Evolutionary conservation across 2,329 filamentous ascomycete genomes (phyloP).

Genomic region (Cercospora sp.): DNA sequence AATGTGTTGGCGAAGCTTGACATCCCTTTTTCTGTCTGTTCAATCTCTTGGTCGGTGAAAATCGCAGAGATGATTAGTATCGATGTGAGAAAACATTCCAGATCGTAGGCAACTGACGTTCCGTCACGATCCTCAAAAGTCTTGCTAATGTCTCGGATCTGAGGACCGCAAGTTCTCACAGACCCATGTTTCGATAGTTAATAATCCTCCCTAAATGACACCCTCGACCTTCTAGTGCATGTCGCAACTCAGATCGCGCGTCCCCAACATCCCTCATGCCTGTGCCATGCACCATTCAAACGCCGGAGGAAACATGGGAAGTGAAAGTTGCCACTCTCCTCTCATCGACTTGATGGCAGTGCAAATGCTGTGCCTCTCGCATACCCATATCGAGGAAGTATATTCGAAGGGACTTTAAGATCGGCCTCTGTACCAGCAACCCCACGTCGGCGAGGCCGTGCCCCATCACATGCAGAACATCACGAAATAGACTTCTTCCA

Average conservation of each 20-base stretch:
- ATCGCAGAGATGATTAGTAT: not conserved
- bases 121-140: not conserved
- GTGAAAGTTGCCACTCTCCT: not conserved
- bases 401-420: not conserved
- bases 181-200: not conserved
- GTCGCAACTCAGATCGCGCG: not conserved
- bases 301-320: not conserved
- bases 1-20: not conserved
- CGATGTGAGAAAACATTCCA: not conserved
- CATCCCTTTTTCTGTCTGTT: not conserved
- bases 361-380: not conserved
- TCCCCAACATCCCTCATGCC: not conserved
- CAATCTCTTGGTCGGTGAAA: not conserved
- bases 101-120: not conserved
- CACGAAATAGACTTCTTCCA: constrained; percentile 11
- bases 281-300: not conserved
- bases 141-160: not conserved
- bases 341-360: not conserved
- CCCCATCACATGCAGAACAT: not conserved
- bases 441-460: not conserved
- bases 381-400: not conserved
- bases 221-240: not conserved
- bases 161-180: not conserved
- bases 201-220: not conserved
- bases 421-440: not conserved